Evolutionary conservation across 306 rosid genomes (phyloP), one percentile per base, ranked within the genome.

Genomic region (Lathyrus sativus): DNA sequence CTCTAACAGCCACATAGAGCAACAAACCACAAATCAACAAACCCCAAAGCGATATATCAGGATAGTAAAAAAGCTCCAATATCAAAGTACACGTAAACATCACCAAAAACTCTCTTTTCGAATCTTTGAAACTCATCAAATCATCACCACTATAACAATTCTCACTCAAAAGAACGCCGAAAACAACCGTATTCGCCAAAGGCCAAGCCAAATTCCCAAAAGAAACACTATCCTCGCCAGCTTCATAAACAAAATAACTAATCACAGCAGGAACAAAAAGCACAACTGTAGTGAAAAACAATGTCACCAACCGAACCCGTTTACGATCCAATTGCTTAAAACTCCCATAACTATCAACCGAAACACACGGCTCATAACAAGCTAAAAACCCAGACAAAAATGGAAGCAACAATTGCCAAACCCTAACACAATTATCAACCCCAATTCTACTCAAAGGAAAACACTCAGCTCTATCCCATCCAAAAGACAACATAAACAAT

Each of bases 21-120:
- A 92, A 80, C 22, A 83, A 62, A 50, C 98, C 98, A 54, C 91
- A 90, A 14, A 90, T 77, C 73, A 90, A 72, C 17, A 92, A 80
- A 61, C 98, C 98, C 96, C 91, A 90, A 38, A 92, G 90, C 1
- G 98, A 90, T 53, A 90, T 85, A 67, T 92, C 80, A 18, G 98
- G 91, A 62, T 80, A 90, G 79, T 92, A 92, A 50, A 86, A 79
- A 73, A 92, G 81, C 75, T 92, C 96, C 75, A 92, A 80, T 0
- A 90, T 68, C 22, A 92, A 74, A 10, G 92, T 90, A 43, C 91
- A 88, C 1, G 70, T 48, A 74, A 90, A 92, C 12, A 95, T 92
- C 48, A 90, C 80, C 29, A 88, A 42, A 74, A 88, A 88, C 76
- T 92, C 98, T 59, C 74, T 83, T 70, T 77, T 70, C 46, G 85